phyloP scores from a whole-genome alignment of 495 filamentous ascomycete species.

The Usnea hakonensis region DNA sequence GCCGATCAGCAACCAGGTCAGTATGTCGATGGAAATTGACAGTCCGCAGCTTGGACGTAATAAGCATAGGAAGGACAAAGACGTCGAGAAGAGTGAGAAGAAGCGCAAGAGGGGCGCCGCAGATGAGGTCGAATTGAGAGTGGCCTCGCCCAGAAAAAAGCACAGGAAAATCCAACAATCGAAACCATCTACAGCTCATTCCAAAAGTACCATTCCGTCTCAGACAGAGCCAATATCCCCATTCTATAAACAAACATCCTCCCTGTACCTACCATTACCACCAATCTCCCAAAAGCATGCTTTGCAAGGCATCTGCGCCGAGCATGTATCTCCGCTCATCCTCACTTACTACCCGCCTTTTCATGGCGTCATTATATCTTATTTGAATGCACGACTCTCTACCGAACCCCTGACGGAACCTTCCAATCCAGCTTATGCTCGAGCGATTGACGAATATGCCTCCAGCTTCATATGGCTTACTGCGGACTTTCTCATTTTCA shows the following conservation, averaged over 20 bases:
- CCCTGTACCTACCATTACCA: constrained; percentile 63
- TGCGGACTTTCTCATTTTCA: constrained; percentile 64
- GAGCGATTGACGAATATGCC: constrained; percentile 58
- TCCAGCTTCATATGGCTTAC: constrained; percentile 63
- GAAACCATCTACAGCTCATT: not conserved
- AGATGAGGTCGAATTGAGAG: constrained; percentile 19
- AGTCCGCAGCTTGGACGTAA: constrained; percentile 7
- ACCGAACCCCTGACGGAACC: constrained; percentile 24
- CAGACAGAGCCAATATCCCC: constrained; percentile 37
- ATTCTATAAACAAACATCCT: constrained; percentile 53
- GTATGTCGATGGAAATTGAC: constrained; percentile 7
- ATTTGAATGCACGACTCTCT: constrained; percentile 46
- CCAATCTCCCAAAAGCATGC: constrained; percentile 57
- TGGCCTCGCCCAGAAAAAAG: constrained; percentile 42
- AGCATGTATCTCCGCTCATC: constrained; percentile 68
- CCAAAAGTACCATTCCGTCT: not conserved
- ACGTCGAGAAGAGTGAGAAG: constrained; percentile 37
- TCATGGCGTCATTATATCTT: constrained; percentile 62
- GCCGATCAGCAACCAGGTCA: not conserved
- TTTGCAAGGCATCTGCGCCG: constrained; percentile 58
- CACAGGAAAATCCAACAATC: constrained; percentile 20
- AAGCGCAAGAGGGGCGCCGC: constrained; percentile 50
- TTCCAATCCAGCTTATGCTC: constrained; percentile 42
- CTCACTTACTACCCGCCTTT: constrained; percentile 68
- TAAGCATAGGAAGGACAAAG: constrained; percentile 18